Percentiles rank a stretch among this genome's conserved stretches.
Conservation (phyloP, 768 basidiomycete species). For the Suillus alpinus region DNA sequence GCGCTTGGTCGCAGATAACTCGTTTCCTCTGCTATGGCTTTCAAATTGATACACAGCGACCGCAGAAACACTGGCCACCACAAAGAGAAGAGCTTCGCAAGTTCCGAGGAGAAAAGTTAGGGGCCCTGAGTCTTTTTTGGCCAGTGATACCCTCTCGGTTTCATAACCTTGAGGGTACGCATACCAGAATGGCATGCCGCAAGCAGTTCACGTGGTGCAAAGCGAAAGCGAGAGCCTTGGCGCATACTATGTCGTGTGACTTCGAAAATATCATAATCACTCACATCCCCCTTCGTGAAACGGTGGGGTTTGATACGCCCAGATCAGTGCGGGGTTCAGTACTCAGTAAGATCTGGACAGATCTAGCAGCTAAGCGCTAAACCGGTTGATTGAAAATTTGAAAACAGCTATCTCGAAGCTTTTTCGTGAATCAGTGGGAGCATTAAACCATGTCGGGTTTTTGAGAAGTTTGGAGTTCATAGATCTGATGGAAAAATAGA, state of each 20-base stretch:
- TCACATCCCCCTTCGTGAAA: background rate
- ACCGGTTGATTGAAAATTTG: background rate
- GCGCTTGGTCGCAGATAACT: constrained; percentile 1
- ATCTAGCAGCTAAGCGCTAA: background rate
- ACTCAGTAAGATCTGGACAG: background rate
- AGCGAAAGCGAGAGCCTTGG: too few species aligned
- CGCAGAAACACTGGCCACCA: background rate
- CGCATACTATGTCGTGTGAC: too few species aligned
- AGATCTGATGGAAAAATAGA: background rate
- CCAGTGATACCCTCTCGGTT: background rate
- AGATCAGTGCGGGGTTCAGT: background rate
- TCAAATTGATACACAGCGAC: background rate
- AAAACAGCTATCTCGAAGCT: background rate
- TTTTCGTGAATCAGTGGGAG: background rate
- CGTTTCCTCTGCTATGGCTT: background rate
- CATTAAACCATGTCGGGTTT: background rate
- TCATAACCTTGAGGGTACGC: background rate
- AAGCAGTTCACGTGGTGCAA: too few species aligned
- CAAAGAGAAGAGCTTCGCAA: background rate
- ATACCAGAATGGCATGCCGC: background rate
- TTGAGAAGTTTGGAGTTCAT: background rate
- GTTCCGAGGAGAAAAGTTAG: background rate
- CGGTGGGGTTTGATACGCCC: background rate
- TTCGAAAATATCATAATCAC: background rate
- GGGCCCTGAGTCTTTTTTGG: background rate